These are phyloP conservation scores for Stemphylium beticola DNA, from an alignment of 2,329 filamentous ascomycete species.

Conservation along the genomic window DNA sequence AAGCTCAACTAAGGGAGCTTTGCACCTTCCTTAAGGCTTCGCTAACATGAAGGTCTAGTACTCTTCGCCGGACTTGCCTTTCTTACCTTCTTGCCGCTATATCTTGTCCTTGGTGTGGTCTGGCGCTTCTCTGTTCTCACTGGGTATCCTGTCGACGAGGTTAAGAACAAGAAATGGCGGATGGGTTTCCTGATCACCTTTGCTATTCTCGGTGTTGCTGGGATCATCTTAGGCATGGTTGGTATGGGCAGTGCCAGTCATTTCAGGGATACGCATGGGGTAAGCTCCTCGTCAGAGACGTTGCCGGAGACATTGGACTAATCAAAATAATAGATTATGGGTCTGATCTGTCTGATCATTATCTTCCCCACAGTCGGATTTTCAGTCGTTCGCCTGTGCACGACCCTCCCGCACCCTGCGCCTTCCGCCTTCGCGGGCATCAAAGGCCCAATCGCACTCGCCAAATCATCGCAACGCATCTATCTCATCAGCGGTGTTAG, in stretches of 20 bases:
- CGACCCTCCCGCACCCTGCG: slow-evolving; percentile 23
- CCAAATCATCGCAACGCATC: slow-evolving; percentile 32
- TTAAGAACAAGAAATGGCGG: slow-evolving; percentile 35
- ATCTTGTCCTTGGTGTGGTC: slow-evolving; percentile 33
- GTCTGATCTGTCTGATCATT: slow-evolving; percentile 29
- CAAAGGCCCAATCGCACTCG: slow-evolving; percentile 28
- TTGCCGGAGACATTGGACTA: not conserved
- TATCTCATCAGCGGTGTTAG: slow-evolving; percentile 30
- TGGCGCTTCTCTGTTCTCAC: slow-evolving; percentile 33
- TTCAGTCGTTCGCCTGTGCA: slow-evolving; percentile 30
- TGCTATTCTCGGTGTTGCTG: slow-evolving; percentile 19
- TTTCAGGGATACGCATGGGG: slow-evolving; percentile 33
- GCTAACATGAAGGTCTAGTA: slow-evolving; percentile 15
- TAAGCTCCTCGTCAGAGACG: slow-evolving; percentile 9
- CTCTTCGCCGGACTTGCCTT: slow-evolving; percentile 30
- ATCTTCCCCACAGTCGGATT: slow-evolving; percentile 25
- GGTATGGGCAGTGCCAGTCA: slow-evolving; percentile 35
- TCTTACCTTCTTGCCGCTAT: slow-evolving; percentile 34
- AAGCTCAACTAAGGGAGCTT: not conserved
- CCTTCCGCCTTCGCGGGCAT: slow-evolving; percentile 26
- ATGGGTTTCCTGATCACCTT: slow-evolving; percentile 28
- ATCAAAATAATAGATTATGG: slow-evolving; percentile 25
- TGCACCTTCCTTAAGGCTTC: not conserved
- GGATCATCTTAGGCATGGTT: slow-evolving; percentile 31
- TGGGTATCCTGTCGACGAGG: slow-evolving; percentile 31